These are phyloP conservation scores for Cadophora malorum DNA, from an alignment of 2,329 filamentous ascomycete species.

Conservation along the genomic window DNA sequence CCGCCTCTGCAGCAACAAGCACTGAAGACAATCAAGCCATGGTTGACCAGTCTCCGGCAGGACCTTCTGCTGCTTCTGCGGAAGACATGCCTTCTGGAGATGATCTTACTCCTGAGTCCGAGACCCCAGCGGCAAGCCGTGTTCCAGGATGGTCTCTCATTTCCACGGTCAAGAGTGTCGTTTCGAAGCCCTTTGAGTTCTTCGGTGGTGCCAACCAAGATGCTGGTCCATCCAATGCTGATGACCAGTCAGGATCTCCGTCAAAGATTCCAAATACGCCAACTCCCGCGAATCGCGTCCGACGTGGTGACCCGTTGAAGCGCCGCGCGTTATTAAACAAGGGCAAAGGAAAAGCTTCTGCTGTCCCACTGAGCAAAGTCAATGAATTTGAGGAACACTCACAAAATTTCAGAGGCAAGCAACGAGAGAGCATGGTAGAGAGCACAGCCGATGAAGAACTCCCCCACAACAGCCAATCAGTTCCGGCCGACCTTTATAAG, in stretches of 20 bases:
- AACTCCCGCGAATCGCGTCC: not conserved
- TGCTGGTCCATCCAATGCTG: conserved; percentile 15
- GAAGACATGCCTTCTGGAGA: not conserved
- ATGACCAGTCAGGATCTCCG: not conserved
- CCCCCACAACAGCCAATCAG: not conserved
- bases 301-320: not conserved
- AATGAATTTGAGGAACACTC: not conserved
- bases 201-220: conserved; percentile 7
- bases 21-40: not conserved
- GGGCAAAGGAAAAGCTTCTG: conserved; percentile 3
- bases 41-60: not conserved
- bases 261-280: not conserved
- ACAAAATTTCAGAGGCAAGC: not conserved
- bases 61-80: not conserved
- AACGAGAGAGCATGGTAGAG: not conserved
- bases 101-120: not conserved
- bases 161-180: conserved; percentile 6
- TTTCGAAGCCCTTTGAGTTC: conserved; percentile 1
- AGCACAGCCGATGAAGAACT: not conserved
- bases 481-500: not conserved
- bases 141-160: conserved; percentile 1
- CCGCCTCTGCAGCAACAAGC: not conserved
- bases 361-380: not conserved
- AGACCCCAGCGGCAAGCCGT: not conserved
- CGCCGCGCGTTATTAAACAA: not conserved